Evolutionary conservation across 2,329 filamentous ascomycete species (phyloP).

Genomic region (Neonectria coccinea): DNA sequence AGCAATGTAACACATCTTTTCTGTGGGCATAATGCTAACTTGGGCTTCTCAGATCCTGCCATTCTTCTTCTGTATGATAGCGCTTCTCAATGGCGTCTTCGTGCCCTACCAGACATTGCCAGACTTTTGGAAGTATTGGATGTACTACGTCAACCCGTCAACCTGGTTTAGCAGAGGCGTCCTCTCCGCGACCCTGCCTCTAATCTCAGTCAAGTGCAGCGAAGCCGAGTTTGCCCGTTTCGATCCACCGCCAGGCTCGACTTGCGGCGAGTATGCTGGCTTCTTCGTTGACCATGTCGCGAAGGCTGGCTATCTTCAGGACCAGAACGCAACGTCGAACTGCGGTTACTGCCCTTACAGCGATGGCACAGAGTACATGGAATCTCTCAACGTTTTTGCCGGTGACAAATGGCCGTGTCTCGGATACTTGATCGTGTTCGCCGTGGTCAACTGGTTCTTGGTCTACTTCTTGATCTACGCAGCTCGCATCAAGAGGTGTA

Average conservation of each 20-base stretch:
- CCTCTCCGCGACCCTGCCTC: slow-evolving; percentile 8
- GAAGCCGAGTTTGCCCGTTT: slow-evolving; percentile 54
- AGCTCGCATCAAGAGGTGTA: slow-evolving; percentile 75
- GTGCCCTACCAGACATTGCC: slow-evolving; percentile 72
- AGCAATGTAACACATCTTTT: background rate
- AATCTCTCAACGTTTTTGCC: slow-evolving; percentile 60
- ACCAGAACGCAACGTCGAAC: slow-evolving; percentile 65
- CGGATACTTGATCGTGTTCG: slow-evolving; percentile 78
- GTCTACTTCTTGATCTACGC: slow-evolving; percentile 83
- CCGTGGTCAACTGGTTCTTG: slow-evolving; percentile 75
- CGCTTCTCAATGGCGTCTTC: slow-evolving; percentile 80
- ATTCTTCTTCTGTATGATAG: slow-evolving; percentile 84
- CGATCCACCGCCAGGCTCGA: slow-evolving; percentile 71
- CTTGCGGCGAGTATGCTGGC: slow-evolving; percentile 72
- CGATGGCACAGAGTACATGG: slow-evolving; percentile 70
- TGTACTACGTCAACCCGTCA: slow-evolving; percentile 22
- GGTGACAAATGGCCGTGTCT: slow-evolving; percentile 75
- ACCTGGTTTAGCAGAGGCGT: slow-evolving; percentile 18
- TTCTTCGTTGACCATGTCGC: slow-evolving; percentile 60
- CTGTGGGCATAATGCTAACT: background rate
- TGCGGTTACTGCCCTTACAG: slow-evolving; percentile 78
- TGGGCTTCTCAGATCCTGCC: slow-evolving; percentile 64
- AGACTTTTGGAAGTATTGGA: slow-evolving; percentile 66
- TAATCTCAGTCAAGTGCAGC: slow-evolving; percentile 53
- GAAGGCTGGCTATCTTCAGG: slow-evolving; percentile 71